phyloP scores from a whole-genome alignment of 2,329 filamentous ascomycete genomes.

The Colletotrichum limetticola region DNA sequence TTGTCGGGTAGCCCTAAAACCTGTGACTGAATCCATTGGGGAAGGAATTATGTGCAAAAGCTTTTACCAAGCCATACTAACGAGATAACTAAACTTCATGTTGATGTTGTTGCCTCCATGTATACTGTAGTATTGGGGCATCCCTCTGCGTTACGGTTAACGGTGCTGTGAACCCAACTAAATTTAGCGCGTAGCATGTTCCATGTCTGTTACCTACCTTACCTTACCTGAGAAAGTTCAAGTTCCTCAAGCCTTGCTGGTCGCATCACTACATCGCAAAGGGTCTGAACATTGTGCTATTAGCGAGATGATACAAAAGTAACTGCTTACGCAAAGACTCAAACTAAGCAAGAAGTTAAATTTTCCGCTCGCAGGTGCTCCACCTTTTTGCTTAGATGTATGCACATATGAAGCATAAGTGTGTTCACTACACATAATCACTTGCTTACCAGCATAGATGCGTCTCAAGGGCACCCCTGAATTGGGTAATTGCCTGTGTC shows the following conservation, averaged over 20 bases:
- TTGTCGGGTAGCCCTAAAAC: too few relatives aligned
- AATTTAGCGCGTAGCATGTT: too few relatives aligned
- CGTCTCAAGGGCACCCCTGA: not conserved
- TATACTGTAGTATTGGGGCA: too few relatives aligned
- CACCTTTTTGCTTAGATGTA: not conserved
- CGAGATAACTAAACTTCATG: too few relatives aligned
- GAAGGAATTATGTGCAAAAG: too few relatives aligned
- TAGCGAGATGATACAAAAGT: not conserved
- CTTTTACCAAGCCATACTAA: too few relatives aligned
- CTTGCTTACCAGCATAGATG: not conserved
- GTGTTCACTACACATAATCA: not conserved
- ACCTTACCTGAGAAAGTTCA: not conserved
- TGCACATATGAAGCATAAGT: not conserved
- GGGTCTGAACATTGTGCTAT: not conserved
- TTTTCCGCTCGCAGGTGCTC: not conserved
- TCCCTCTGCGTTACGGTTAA: too few relatives aligned
- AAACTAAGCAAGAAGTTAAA: not conserved
- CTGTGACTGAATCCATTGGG: too few relatives aligned
- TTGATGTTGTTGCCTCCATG: too few relatives aligned
- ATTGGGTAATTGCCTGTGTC: not conserved
- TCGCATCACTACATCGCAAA: not conserved
- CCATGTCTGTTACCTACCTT: not conserved
- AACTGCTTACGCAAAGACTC: not conserved
- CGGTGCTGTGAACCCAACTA: too few relatives aligned
- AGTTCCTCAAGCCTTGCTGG: not conserved